Percentiles rank a stretch among this genome's conserved stretches.
phyloP scores from a whole-genome alignment of 1,284 basidiomycete genomes.

The Leucoagaricus sp. region DNA sequence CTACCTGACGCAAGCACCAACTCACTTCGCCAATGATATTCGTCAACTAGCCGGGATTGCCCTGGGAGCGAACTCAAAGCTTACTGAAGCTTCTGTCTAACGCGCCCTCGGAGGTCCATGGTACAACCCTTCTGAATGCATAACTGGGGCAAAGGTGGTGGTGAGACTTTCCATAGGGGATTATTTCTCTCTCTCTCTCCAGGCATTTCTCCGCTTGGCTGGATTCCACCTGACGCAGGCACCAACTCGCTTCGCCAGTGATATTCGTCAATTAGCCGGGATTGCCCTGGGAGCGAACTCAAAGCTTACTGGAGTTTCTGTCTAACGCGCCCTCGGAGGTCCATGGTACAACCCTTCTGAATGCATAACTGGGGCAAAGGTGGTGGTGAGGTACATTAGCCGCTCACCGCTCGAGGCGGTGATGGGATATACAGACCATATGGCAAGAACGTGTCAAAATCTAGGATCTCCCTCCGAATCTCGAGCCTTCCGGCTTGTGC shows the following conservation, averaged over 20 bases:
- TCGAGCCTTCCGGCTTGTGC: not conserved
- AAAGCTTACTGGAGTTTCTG: not conserved
- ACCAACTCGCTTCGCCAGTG: not conserved
- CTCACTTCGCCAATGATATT: not conserved
- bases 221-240: not conserved
- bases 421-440: not conserved
- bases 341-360: conserved; percentile 4
- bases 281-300: not conserved
- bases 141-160: conserved; percentile 1
- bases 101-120: not conserved
- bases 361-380: conserved; percentile 3
- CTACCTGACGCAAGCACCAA: not conserved
- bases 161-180: not conserved
- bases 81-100: not conserved
- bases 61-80: not conserved
- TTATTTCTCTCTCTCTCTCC: not conserved
- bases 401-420: not conserved
- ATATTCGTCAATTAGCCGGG: not conserved
- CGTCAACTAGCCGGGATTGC: not conserved
- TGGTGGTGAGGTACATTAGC: not conserved
- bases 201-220: not conserved
- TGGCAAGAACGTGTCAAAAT: not conserved
- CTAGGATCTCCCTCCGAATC: not conserved
- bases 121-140: not conserved
- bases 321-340: not conserved